Base-by-base conservation (phyloP, 208 protist genomes). In the Novymonas esmeraldas region DNA sequence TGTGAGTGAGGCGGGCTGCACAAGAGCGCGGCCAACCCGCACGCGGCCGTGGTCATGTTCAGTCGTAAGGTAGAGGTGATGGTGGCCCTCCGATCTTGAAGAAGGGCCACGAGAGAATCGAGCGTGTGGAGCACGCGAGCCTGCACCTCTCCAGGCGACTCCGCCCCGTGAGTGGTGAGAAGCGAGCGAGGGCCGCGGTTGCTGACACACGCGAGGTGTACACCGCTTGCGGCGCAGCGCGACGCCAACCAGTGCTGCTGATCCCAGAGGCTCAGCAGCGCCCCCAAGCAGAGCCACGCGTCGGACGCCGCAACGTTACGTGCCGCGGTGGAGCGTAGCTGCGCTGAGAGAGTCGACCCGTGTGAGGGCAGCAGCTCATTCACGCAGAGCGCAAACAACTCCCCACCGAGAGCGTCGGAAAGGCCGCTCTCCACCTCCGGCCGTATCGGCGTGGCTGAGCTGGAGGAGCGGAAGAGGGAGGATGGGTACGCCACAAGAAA, bases 211-310 rank as follows among this genome's bases (percentile, higher is more conserved):
- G 52, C 26, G 13, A 16, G 34, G 18, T 14, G 20, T 6, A 13
- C 34, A 44, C 52, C 33, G 29, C n/a, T 31, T 13, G 52, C 18
- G 0, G 33, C 33, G 33, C 31, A n/a, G n/a, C 31, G 31, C 26
- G 33, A 44, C 52, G 34, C 29, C 18, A 18, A 11, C 52, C 52
- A 59, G 52, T 59, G 52, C 28, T 73, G 66, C 49, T 73, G 57
- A 18, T 73, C 66, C 66, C 66, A 73, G 24, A 73, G 50, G 33
- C 56, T 65, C 44, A 76, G 57, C 28, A 68, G 33, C 22, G 60
- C 54, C 41, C 70, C 70, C 28, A 76, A 38, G 34, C 70, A 70
- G 26, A 76, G 54, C 62, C 49, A 69, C 16, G 70, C 70, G 44
- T 76, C 62, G 38, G 70, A 76, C 16, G 55, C 61, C 14, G 62